Evolutionary conservation across 2,329 filamentous ascomycete species (phyloP), one percentile per base, ranked within the genome.

Genomic region (Botrytis paeoniae): DNA sequence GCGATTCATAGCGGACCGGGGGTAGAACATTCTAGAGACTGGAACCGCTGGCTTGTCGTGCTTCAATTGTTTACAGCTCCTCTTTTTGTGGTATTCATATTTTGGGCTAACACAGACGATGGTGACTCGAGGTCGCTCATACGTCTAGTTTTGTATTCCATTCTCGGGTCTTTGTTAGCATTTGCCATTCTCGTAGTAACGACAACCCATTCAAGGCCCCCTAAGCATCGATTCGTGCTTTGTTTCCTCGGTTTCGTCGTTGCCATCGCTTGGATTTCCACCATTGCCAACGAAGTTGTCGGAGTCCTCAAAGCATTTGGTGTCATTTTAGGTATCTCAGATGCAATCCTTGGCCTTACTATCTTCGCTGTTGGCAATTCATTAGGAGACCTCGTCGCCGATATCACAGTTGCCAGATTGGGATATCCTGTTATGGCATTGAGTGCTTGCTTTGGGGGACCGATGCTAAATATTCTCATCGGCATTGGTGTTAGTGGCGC

Each of bases 321-420:
- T 14, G 93, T 98, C 43, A 93, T 99, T 69, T 85, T 97, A 72
- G 91, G 93, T 79, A 99, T 99, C 80, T 96, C 92, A 25, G 96
- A 99, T 82, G 96, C 96, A 6, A 93, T 99, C 75, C 87, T 99
- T 18, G 96, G 96, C 2, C 87, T 99, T 69, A 99, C 96, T 25
- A 91, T 99, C 71, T 99, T 99, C 81, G 96, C 96, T 3, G 94
- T 98, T 48, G 96, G 96, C 41, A 99, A 99, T 82, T 97, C 93
- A 14, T 87, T 98, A 14, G 95, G 96, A 54, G 96, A 99, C 79
- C 86, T 99, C 25, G 94, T 99, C 16, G 95, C 96, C 25, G 93
- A 99, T 81, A 93, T 98, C 71, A 99, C 96, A 0, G 93, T 99
- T 54, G 96, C 96, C 6, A 89, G 93, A 48, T 89, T 99, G 4